Conservation (phyloP, 352 stramenopile genomes). For the Phytophthora crassamura region DNA sequence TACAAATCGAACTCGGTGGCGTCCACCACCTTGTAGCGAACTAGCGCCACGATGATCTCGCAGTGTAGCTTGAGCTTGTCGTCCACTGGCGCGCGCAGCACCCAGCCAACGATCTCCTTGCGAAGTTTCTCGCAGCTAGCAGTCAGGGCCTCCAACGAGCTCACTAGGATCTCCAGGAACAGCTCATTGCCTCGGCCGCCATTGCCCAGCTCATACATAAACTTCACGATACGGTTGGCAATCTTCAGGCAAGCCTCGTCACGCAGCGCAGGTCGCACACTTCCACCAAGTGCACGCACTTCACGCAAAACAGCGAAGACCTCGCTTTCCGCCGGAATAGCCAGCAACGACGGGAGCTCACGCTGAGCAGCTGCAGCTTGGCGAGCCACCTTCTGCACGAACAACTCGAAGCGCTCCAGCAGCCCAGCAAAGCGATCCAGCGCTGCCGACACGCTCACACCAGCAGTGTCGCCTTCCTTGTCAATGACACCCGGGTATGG, state of each 20-base stretch:
- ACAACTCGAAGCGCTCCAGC: conserved; percentile 89
- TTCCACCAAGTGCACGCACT: conserved; percentile 73
- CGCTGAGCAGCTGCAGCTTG: conserved; percentile 75
- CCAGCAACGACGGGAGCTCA: conserved; percentile 75
- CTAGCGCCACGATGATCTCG: conserved; percentile 95
- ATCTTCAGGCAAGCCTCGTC: conserved; percentile 96
- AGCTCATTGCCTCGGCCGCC: conserved; percentile 91
- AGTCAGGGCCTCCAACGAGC: conserved; percentile 93
- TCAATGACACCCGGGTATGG: conserved; percentile 46
- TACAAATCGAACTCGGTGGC: conserved; percentile 95
- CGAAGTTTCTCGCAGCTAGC: conserved; percentile 93
- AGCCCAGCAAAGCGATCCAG: conserved; percentile 85
- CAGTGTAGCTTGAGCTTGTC: conserved; percentile 96
- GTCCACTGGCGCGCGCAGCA: conserved; percentile 94
- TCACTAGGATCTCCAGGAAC: conserved; percentile 95
- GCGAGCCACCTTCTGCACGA: conserved; percentile 88
- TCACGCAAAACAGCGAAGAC: conserved; percentile 85
- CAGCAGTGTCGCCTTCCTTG: conserved; percentile 52
- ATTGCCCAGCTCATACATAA: conserved; percentile 94
- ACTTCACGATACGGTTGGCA: conserved; percentile 97
- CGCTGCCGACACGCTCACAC: conserved; percentile 72
- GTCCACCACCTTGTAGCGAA: conserved; percentile 95
- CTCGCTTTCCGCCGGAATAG: conserved; percentile 80
- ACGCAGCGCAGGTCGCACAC: conserved; percentile 77
- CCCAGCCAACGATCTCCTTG: conserved; percentile 95